phyloP scores from a whole-genome alignment of 805 yeast genomes.

The Wickerhamomyces chambardii region DNA sequence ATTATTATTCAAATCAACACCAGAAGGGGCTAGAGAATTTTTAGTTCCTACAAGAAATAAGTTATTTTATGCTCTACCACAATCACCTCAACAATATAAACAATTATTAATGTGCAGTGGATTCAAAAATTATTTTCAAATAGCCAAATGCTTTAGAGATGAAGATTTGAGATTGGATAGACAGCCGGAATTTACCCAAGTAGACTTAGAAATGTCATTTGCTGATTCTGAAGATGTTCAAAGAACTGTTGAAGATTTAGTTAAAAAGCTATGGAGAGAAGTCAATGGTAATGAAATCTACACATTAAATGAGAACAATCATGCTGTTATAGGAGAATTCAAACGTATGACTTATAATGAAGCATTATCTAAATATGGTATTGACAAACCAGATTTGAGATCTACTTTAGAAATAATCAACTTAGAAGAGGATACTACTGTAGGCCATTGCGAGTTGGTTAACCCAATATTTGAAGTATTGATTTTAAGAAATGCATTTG shows the following conservation, averaged over 20 bases:
- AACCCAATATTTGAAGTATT: slow-evolving; percentile 65
- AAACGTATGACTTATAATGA: slow-evolving; percentile 51
- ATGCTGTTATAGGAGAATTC: slow-evolving; percentile 16
- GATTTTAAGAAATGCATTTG: slow-evolving; percentile 39
- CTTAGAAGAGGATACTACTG: slow-evolving; percentile 32
- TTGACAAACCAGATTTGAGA: slow-evolving; percentile 91
- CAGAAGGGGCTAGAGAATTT: slow-evolving; percentile 97
- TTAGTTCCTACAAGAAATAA: slow-evolving; percentile 78
- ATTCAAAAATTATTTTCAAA: slow-evolving; percentile 73
- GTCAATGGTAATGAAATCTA: slow-evolving; percentile 25
- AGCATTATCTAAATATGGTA: slow-evolving; percentile 70
- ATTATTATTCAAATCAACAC: slow-evolving; percentile 85
- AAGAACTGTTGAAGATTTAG: slow-evolving; percentile 47
- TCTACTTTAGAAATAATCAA: slow-evolving; percentile 42
- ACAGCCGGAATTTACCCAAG: slow-evolving; percentile 96
- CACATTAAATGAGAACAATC: slow-evolving; percentile 10
- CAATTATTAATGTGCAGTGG: slow-evolving; percentile 95
- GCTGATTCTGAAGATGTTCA: slow-evolving; percentile 63
- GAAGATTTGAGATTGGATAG: slow-evolving; percentile 93
- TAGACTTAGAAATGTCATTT: slow-evolving; percentile 93
- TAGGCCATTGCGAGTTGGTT: slow-evolving; percentile 30
- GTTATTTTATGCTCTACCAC: slow-evolving; percentile 84
- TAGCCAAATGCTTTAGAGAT: slow-evolving; percentile 92
- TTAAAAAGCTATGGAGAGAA: slow-evolving; percentile 45
- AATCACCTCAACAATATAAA: slow-evolving; percentile 96